Evolutionary conservation across 2,329 filamentous ascomycete species (phyloP), one percentile per base, ranked within the genome.

Genomic region (Aschersonia sp.): DNA sequence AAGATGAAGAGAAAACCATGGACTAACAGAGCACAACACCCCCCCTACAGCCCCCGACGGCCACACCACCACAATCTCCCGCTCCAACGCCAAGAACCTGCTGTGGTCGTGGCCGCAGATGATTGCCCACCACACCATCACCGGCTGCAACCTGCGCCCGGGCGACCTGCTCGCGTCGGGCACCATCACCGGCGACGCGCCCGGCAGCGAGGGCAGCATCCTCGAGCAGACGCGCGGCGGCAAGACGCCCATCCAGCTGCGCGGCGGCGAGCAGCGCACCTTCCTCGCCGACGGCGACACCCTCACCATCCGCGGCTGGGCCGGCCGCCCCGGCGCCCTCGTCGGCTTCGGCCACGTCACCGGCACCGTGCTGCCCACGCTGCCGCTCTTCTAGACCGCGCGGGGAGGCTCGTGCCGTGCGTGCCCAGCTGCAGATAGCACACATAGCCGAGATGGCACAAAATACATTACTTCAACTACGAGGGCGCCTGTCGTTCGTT

Each of bases 71-170:
- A 56, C 58, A n/a, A 56, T 68, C 10, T 58, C 54, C 12, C 56
- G 54, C 42, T 65, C 64, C 5, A 66, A 58, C 45, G 61, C 63
- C 1, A 60, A 54, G 22, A 62, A 71, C 45, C 69, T 92, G 1
- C 71, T 90, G 1, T 92, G 80, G 73, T 89, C 84, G 0, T 92
- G 87, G 67, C 75, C 83, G 1, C 87, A 92, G 59, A 89, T 90
- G 84, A 68, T 92, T 35, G 76, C 86, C 0, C 86, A 92, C 62
- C 86, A 92, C 61, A 81, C 83, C 3, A 75, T 87, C 49, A 83
- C 80, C 0, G 86, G 86, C 6, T 92, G 86, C 62, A 79, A 81
- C 6, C 72, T 92, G 65, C 74, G 78, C 5, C 73, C 80, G 0
- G 86, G 86, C 43, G 86, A 94, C 58, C 61, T 92, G 42, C 65